phyloP scores from a whole-genome alignment of 2,329 filamentous ascomycete species.

The Calonectria hongkongensis region DNA sequence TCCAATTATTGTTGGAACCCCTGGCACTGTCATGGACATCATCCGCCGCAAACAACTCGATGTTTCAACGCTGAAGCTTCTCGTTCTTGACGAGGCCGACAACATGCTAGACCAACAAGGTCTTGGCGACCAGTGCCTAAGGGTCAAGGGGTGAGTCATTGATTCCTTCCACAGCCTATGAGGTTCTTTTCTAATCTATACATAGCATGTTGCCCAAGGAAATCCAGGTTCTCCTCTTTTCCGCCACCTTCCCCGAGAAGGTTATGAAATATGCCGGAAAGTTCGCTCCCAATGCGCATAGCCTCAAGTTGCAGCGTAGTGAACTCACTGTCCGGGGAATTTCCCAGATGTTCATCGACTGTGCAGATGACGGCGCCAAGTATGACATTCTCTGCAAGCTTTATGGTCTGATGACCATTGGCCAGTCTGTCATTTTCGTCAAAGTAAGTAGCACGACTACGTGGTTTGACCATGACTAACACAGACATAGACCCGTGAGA shows the following conservation, averaged over 20 bases:
- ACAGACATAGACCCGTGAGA: constrained; percentile 82
- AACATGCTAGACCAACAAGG: constrained; percentile 99
- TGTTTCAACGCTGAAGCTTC: constrained; percentile 81
- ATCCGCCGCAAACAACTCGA: constrained; percentile 87
- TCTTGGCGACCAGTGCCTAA: constrained; percentile 93
- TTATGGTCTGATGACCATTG: constrained; percentile 96
- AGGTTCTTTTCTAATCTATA: constrained; percentile 55
- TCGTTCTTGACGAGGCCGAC: constrained; percentile 97
- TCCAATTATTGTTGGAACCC: constrained; percentile 92
- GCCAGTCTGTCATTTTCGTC: constrained; percentile 98
- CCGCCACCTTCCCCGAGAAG: constrained; percentile 91
- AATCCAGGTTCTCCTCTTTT: constrained; percentile 95
- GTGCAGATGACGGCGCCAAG: constrained; percentile 86
- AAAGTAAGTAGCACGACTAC: constrained; percentile 73
- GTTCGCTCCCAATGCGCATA: constrained; percentile 91
- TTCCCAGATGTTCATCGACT: constrained; percentile 98
- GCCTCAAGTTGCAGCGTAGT: constrained; percentile 90
- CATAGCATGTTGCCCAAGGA: constrained; percentile 81
- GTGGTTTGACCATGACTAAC: constrained; percentile 42
- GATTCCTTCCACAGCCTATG: neutral
- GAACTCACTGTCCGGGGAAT: constrained; percentile 98
- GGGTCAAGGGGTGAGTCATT: constrained; percentile 83
- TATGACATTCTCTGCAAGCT: constrained; percentile 93
- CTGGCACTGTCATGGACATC: constrained; percentile 92
- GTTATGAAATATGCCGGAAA: constrained; percentile 88